Conservation (phyloP, 192 early-diverging fungal genomes). For the Entophlyctis helioformis region DNA sequence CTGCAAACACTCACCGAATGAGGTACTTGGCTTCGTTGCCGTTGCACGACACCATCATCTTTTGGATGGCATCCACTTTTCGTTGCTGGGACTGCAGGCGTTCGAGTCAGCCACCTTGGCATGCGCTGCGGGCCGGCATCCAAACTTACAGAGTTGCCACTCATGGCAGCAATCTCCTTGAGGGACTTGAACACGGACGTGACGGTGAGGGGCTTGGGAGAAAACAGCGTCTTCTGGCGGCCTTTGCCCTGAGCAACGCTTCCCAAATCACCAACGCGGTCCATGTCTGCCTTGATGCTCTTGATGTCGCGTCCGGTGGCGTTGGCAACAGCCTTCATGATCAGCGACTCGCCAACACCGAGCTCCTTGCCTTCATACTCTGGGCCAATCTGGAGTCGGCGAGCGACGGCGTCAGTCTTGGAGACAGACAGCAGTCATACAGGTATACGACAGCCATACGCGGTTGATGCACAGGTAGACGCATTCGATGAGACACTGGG, state of each 20-base stretch:
- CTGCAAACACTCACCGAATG: slow-evolving; percentile 39
- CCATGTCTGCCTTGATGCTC: slow-evolving; percentile 71
- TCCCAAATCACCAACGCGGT: slow-evolving; percentile 78
- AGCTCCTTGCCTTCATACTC: slow-evolving; percentile 94
- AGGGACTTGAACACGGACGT: slow-evolving; percentile 73
- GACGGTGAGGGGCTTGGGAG: slow-evolving; percentile 68
- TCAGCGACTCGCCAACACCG: slow-evolving; percentile 84
- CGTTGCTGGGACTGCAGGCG: slow-evolving; percentile 51
- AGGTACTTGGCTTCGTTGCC: slow-evolving; percentile 79
- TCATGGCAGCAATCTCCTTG: slow-evolving; percentile 71
- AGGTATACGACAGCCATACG: slow-evolving; percentile 21
- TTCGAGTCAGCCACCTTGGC: background rate
- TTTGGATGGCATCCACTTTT: slow-evolving; percentile 67
- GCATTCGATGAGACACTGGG: slow-evolving; percentile 53
- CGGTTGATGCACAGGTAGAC: slow-evolving; percentile 89
- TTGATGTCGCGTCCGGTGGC: slow-evolving; percentile 66
- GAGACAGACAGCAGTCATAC: background rate
- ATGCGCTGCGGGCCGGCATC: background rate
- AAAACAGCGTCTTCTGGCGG: slow-evolving; percentile 75
- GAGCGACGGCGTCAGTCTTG: background rate
- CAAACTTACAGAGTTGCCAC: slow-evolving; percentile 54
- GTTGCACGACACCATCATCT: slow-evolving; percentile 61
- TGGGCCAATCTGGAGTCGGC: slow-evolving; percentile 76
- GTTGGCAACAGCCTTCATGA: slow-evolving; percentile 87
- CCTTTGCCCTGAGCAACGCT: slow-evolving; percentile 77